Conservation (phyloP, 2,329 filamentous ascomycete species). For the Daldinia eschscholtzii region DNA sequence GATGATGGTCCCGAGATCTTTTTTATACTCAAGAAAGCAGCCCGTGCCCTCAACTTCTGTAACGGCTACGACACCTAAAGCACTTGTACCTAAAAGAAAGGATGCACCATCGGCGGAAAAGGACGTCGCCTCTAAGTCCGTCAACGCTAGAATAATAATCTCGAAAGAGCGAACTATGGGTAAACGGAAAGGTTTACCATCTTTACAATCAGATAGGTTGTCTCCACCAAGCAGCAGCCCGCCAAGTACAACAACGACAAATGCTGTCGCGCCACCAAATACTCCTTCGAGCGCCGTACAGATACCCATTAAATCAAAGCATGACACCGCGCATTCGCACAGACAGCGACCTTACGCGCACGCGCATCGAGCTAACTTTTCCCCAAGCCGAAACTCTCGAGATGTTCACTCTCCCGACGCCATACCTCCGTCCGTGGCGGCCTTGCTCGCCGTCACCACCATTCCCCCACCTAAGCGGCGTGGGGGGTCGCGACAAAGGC, state of each 20-base stretch:
- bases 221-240: constrained; percentile 46
- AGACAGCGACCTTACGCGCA: constrained; percentile 56
- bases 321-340: constrained; percentile 53
- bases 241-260: constrained; percentile 51
- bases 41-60: constrained; percentile 41
- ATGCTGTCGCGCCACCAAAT: constrained; percentile 52
- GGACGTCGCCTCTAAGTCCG: constrained; percentile 37
- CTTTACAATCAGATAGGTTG: constrained; percentile 44
- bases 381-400: constrained; percentile 52
- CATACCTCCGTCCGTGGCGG: constrained; percentile 70
- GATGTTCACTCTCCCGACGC: constrained; percentile 65
- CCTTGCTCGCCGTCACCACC: constrained; percentile 71
- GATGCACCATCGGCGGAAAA: constrained; percentile 48
- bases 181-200: constrained; percentile 47
- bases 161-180: constrained; percentile 45
- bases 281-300: constrained; percentile 66
- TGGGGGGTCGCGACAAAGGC: constrained; percentile 52
- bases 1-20: constrained; percentile 58
- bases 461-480: constrained; percentile 65
- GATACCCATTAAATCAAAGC: constrained; percentile 63
- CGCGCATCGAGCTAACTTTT: constrained; percentile 51
- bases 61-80: constrained; percentile 37
- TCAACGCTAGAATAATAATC: constrained; percentile 41
- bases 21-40: constrained; percentile 55
- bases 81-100: constrained; percentile 47